Percentiles rank a stretch among this genome's conserved stretches.
Conservation (phyloP, 441 rosid genomes). For the Pelargonium cotyledonis region DNA sequence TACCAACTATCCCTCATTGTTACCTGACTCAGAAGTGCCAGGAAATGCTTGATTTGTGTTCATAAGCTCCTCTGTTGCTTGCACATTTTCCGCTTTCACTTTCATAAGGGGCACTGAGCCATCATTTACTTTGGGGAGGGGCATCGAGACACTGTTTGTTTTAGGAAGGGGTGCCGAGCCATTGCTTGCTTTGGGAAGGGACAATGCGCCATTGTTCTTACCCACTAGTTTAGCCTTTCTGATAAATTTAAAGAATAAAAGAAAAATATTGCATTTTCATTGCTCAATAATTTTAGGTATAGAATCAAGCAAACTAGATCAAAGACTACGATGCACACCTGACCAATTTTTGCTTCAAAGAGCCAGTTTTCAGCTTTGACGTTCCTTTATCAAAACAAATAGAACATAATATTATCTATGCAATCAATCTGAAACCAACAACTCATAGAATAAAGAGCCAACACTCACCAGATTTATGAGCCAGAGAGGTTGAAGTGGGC, state of each 20-base stretch:
- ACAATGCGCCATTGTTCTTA: constrained; percentile 29
- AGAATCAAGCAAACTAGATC: background rate
- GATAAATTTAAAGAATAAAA: constrained; percentile 18
- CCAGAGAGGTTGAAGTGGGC: constrained; percentile 44
- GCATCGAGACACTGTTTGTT: constrained; percentile 26
- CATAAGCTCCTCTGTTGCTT: constrained; percentile 31
- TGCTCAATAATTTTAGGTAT: background rate
- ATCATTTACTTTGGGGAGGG: background rate
- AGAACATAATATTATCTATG: constrained; percentile 16
- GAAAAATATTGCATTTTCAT: constrained; percentile 1
- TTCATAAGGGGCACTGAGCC: constrained; percentile 15
- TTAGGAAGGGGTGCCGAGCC: constrained; percentile 20
- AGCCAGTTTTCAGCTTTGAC: constrained; percentile 49
- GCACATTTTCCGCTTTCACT: constrained; percentile 1
- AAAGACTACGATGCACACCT: constrained; percentile 34
- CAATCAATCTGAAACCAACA: constrained; percentile 4
- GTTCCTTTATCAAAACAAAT: constrained; percentile 33
- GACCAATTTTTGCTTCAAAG: constrained; percentile 56
- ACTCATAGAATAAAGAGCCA: background rate
- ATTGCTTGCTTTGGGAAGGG: constrained; percentile 2
- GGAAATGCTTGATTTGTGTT: constrained; percentile 25
- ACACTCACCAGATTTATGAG: constrained; percentile 50
- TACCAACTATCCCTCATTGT: background rate
- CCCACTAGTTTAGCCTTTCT: constrained; percentile 66
- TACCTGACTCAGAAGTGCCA: constrained; percentile 39